These are phyloP conservation scores for Boletus bicolor DNA, from an alignment of 768 basidiomycete genomes.

Conservation along the genomic window DNA sequence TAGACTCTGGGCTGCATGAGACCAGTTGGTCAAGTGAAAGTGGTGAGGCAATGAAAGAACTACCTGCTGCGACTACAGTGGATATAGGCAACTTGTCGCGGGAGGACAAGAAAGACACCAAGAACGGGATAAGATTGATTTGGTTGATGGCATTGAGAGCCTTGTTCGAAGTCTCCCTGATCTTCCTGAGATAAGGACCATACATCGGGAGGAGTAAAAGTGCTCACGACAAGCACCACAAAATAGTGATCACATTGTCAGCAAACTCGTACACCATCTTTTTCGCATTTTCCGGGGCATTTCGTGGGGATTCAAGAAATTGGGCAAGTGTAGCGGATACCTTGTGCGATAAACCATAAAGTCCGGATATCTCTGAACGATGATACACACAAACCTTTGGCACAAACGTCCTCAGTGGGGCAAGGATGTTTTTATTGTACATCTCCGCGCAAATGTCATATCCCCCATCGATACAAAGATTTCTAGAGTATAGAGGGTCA, in stretches of 20 bases:
- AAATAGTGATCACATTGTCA: conserved; percentile 86
- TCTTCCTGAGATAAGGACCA: conserved; percentile 22
- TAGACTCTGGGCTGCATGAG: conserved; percentile 72
- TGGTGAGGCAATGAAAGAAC: conserved; percentile 7
- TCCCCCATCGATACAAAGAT: conserved; percentile 92
- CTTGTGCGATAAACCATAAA: conserved; percentile 36
- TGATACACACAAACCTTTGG: conserved; percentile 55
- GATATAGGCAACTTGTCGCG: conserved; percentile 64
- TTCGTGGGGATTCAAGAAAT: conserved; percentile 57
- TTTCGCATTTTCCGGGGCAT: conserved; percentile 65
- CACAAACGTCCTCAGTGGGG: conserved; percentile 70
- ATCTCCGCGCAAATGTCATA: conserved; percentile 95
- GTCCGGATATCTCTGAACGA: neutral
- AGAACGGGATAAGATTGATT: conserved; percentile 72
- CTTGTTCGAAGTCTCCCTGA: conserved; percentile 89
- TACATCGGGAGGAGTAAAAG: neutral
- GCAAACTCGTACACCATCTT: conserved; percentile 83
- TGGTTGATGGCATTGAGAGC: conserved; percentile 76
- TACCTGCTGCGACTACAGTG: conserved; percentile 81
- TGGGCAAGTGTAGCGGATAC: conserved; percentile 71
- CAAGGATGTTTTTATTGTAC: conserved; percentile 92
- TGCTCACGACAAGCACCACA: conserved; percentile 95
- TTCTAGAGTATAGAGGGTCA: conserved; percentile 46
- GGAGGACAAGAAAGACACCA: conserved; percentile 84
- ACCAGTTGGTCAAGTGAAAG: neutral